Conservation (phyloP, 2,329 filamentous ascomycete genomes). For the Graphiopsis chlorocephala region DNA sequence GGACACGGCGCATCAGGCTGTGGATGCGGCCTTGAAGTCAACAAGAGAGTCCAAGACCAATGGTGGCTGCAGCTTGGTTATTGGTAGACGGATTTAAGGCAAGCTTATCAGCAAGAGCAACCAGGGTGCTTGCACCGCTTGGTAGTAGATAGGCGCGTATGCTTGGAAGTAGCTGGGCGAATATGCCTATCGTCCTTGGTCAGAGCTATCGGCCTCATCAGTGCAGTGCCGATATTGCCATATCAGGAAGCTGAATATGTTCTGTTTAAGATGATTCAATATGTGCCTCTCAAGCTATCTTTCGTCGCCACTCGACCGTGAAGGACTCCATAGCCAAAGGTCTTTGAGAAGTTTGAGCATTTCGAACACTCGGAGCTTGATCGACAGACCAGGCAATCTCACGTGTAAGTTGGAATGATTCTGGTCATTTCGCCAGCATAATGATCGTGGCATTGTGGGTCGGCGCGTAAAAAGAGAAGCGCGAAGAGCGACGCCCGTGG, state of each 20-base stretch:
- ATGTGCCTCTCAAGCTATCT: background rate
- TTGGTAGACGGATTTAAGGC: background rate
- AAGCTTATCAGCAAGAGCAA: background rate
- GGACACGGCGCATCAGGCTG: slow-evolving; percentile 39
- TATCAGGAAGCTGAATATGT: background rate
- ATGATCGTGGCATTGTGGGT: background rate
- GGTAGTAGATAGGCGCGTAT: background rate
- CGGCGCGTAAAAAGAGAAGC: background rate
- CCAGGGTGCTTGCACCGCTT: background rate
- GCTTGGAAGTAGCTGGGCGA: background rate
- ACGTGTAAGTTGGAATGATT: background rate
- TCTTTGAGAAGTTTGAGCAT: background rate
- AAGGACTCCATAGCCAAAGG: background rate
- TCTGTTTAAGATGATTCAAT: background rate
- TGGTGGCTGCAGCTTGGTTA: background rate
- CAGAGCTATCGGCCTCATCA: background rate
- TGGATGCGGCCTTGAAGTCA: background rate
- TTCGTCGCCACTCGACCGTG: background rate
- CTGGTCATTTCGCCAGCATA: background rate
- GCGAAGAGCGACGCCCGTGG: background rate
- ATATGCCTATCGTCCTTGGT: background rate
- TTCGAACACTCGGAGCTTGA: background rate
- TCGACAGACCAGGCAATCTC: background rate
- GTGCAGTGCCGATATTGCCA: background rate
- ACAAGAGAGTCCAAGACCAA: background rate